Percentiles rank a stretch among this genome's conserved stretches.
Conservation (phyloP, 345 rosid species). For the Trapa incisa region DNA sequence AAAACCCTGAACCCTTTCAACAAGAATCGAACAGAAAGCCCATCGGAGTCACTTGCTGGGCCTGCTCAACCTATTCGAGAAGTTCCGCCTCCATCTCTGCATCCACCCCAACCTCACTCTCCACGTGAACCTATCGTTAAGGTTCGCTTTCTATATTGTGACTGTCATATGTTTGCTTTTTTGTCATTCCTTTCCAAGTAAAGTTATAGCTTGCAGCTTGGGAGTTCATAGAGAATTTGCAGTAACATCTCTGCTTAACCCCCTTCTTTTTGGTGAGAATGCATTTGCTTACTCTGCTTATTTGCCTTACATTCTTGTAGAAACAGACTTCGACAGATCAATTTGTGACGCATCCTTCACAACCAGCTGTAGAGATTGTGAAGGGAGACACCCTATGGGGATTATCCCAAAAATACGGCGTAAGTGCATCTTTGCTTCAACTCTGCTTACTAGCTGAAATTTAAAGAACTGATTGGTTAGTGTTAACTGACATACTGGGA, state of each 20-base stretch:
- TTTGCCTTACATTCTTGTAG: neutral
- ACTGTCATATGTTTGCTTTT: neutral
- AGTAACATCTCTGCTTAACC: neutral
- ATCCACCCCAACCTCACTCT: neutral
- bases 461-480: neutral
- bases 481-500: neutral
- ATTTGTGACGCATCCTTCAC: neutral
- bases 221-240: neutral
- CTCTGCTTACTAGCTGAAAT: neutral
- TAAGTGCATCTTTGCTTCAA: neutral
- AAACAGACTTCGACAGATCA: neutral
- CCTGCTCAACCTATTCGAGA: neutral
- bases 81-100: neutral
- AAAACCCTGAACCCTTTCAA: no score
- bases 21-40: no score
- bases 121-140: neutral
- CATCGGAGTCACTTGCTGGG: no score
- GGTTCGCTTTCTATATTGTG: neutral
- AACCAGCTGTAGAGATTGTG: constrained; percentile 11
- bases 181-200: neutral
- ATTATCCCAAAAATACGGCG: constrained; percentile 21
- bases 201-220: constrained; percentile 1
- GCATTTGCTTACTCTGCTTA: neutral
- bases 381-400: constrained; percentile 29
- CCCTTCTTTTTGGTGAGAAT: neutral